Base-by-base conservation (phyloP, 257 asterid genomes). In the Buddleja alternifolia region DNA sequence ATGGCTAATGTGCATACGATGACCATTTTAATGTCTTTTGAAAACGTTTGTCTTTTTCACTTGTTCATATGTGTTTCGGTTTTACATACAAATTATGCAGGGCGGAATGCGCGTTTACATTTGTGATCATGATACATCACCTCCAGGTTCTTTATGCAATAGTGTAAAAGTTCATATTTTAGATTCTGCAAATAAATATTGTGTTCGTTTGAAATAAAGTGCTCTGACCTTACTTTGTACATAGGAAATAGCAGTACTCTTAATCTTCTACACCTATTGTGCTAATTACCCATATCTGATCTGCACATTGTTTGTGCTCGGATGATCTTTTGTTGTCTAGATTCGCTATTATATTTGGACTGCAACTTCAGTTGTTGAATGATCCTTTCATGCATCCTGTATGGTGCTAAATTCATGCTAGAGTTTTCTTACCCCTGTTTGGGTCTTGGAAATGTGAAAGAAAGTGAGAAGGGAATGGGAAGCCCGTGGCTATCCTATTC, bases 91-190 rank as follows among this genome's bases (percentile, higher is more conserved):
- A 72, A 25, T 40, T 80, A 57, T 82, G 87, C 90, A 85, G 89
- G 93, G 83, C 24, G 79, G 86, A 34, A 78, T 86, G 88, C 78
- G 88, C 63, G 86, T 86, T 63, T 89, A 85, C 78, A 53, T 86
- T 51, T 84, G 92, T 46, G 96, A 81, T 67, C 96, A 79, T 53
- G 92, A 89, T 48, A 83, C 94, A 7, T 70, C 86, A 8, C 92
- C 96, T 53, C 92, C 96, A 74, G 92, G 95, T 88, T 64, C 71
- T 56, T 70, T 71, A 47, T 73, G 25, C 71, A 11, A n/a, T 56
- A 57, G 20, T 57, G 39, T 37, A 53, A 36, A 50, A 7, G 25
- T 19, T 46, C 70, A 21, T 40, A 19, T 15, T 57, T 34, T 21
- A 39, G 46, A 14, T 60, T 62, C 48, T 69, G 36, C 15, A 21